These are phyloP conservation scores for Anastatica hierochuntica DNA, from an alignment of 345 rosid species.

Conservation along the genomic window DNA sequence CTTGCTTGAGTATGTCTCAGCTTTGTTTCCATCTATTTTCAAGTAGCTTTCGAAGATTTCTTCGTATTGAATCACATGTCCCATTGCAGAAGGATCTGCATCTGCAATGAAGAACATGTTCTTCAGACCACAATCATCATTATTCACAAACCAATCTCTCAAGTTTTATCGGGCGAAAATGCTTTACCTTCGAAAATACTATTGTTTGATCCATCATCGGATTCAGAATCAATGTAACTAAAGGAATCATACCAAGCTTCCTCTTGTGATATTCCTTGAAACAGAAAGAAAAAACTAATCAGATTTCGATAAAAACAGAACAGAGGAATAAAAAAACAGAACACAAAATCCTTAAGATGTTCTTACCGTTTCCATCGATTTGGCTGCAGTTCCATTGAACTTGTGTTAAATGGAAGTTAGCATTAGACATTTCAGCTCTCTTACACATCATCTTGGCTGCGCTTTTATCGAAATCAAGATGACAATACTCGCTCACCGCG, in stretches of 20 bases:
- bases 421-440: constrained; percentile 48
- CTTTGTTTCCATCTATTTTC: constrained; percentile 44
- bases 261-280: constrained; percentile 53
- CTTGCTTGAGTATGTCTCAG: constrained; percentile 29
- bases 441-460: constrained; percentile 42
- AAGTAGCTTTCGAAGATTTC: constrained; percentile 48
- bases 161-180: background rate
- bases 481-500: constrained; percentile 42
- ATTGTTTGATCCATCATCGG: constrained; percentile 61
- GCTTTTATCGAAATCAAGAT: constrained; percentile 45
- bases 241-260: constrained; percentile 75
- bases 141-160: background rate
- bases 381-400: constrained; percentile 73
- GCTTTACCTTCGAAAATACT: constrained; percentile 48
- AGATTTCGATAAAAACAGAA: background rate
- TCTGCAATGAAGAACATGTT: constrained; percentile 26
- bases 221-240: constrained; percentile 69
- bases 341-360: background rate
- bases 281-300: background rate
- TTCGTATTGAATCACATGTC: constrained; percentile 45
- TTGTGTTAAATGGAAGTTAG: constrained; percentile 54
- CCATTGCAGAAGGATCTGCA: constrained; percentile 37
- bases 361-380: constrained; percentile 46
- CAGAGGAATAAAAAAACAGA: background rate
- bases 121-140: background rate